These are phyloP conservation scores for Phaffia australis DNA, from an alignment of 768 basidiomycete genomes.

Conservation along the genomic window DNA sequence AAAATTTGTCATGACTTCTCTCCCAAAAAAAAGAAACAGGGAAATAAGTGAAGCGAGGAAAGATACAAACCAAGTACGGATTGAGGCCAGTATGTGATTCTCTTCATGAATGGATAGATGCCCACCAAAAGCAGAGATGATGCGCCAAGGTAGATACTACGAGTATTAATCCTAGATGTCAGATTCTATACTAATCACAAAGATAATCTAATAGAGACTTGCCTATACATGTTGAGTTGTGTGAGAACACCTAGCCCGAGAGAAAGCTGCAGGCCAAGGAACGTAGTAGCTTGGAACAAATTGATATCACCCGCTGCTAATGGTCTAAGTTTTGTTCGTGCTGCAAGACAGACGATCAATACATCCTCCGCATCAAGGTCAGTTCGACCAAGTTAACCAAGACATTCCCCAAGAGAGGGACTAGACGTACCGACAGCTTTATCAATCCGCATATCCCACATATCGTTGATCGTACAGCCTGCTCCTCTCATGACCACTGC, in stretches of 20 bases:
- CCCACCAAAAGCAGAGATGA: conserved; percentile 78
- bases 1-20: no score
- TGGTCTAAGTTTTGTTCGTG: conserved; percentile 75
- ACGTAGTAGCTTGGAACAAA: conserved; percentile 59
- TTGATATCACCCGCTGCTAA: conserved; percentile 74
- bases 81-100: conserved; percentile 94
- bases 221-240: conserved; percentile 95
- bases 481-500: conserved; percentile 94
- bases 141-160: conserved; percentile 80
- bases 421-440: conserved; percentile 64
- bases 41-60: not conserved
- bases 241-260: conserved; percentile 73
- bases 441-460: conserved; percentile 94
- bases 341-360: conserved; percentile 40
- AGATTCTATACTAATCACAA: not conserved
- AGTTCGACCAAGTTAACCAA: not conserved
- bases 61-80: conserved; percentile 65
- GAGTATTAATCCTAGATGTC: not conserved
- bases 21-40: not conserved
- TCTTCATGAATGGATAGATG: conserved; percentile 93
- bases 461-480: conserved; percentile 96
- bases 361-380: not conserved
- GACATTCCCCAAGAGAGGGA: not conserved
- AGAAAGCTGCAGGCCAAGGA: conserved; percentile 70
- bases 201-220: conserved; percentile 28